Percentiles rank a stretch among this genome's conserved stretches.
These are phyloP conservation scores for Blastocystis sp. DNA, from an alignment of 352 stramenopile genomes.

Conservation along the genomic window DNA sequence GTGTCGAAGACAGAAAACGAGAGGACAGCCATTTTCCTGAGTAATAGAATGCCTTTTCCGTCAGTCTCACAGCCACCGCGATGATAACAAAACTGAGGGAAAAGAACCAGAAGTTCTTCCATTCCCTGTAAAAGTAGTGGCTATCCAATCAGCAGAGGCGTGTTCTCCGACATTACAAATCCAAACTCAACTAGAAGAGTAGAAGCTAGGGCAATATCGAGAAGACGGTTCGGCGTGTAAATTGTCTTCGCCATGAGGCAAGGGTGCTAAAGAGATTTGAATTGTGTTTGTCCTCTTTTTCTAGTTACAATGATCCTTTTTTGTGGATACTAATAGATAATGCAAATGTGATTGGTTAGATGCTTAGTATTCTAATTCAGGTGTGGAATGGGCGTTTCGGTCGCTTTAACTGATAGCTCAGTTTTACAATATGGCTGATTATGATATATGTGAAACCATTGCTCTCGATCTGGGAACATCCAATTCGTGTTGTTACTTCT, in stretches of 20 bases:
- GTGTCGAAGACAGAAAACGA: neutral
- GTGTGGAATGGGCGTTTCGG: no score
- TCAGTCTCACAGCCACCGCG: neutral
- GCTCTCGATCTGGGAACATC: slow-evolving; percentile 28
- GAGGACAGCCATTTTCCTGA: neutral
- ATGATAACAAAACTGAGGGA: neutral
- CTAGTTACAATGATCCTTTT: neutral
- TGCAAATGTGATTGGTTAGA: no score
- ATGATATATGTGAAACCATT: slow-evolving; percentile 14
- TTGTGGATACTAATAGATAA: no score
- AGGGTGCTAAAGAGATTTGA: no score
- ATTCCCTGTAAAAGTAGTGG: neutral
- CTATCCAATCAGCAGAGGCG: neutral
- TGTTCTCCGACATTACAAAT: neutral
- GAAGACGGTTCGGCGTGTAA: neutral
- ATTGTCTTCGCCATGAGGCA: slow-evolving; percentile 22
- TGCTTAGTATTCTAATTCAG: no score
- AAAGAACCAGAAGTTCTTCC: neutral
- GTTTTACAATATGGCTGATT: neutral
- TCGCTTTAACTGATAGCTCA: no score
- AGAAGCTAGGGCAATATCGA: neutral
- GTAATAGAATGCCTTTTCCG: neutral
- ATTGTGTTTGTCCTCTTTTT: neutral
- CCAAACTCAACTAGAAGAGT: neutral
- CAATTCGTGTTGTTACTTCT: neutral